Evolutionary conservation across 306 rosid genomes (phyloP).

Genomic region (Vicia faba): DNA sequence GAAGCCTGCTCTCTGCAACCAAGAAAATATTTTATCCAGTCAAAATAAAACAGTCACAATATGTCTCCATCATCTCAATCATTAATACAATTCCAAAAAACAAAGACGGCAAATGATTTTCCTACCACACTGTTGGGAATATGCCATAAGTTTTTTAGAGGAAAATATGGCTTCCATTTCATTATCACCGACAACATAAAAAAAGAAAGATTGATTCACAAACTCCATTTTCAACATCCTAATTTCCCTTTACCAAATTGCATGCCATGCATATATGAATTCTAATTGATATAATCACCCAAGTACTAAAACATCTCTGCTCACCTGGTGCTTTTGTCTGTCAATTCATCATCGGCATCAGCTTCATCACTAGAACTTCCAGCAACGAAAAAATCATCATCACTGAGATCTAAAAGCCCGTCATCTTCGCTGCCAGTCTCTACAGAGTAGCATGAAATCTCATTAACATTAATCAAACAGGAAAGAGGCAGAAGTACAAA

Average conservation of each 20-base stretch:
- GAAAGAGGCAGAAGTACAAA: slow-evolving; percentile 6
- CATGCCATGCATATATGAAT: not conserved
- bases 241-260: slow-evolving; percentile 1
- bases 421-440: slow-evolving; percentile 99
- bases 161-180: slow-evolving; percentile 22
- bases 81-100: slow-evolving; percentile 15
- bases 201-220: slow-evolving; percentile 3
- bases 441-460: slow-evolving; percentile 37
- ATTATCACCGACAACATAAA: slow-evolving; percentile 1
- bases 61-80: slow-evolving; percentile 15
- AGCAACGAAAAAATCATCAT: slow-evolving; percentile 84
- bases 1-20: slow-evolving; percentile 93
- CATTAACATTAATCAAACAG: slow-evolving; percentile 4
- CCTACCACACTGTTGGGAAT: not conserved
- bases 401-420: slow-evolving; percentile 92
- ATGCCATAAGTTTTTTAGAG: not conserved
- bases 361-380: slow-evolving; percentile 97
- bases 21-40: slow-evolving; percentile 17
- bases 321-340: slow-evolving; percentile 89
- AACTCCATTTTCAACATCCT: slow-evolving; percentile 9
- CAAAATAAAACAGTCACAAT: not conserved
- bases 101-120: not conserved
- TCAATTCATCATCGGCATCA: slow-evolving; percentile 99
- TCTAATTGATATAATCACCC: not conserved
- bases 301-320: slow-evolving; percentile 29